Conservation (phyloP, 1,139 yeast species). For the Geotrichum australiense region DNA sequence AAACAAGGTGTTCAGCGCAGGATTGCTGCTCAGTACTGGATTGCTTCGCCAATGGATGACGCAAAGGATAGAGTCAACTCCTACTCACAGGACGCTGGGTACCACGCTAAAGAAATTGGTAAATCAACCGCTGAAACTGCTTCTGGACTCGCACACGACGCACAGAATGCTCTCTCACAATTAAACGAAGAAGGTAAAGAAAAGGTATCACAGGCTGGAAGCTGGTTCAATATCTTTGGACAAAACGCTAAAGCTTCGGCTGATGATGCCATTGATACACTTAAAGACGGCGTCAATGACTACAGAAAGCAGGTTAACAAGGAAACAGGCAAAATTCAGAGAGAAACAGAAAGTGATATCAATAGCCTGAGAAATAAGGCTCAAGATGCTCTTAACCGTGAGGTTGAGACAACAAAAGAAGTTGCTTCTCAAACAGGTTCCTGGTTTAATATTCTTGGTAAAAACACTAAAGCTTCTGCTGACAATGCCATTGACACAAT, state of each 20-base stretch:
- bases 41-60: slow-evolving; percentile 9
- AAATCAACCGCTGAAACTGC: slow-evolving; percentile 2
- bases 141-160: slow-evolving; percentile 4
- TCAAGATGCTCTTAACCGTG: not conserved
- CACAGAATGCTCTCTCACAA: not conserved
- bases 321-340: not conserved
- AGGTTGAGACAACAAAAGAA: slow-evolving; percentile 1
- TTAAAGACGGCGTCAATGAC: not conserved
- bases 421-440: slow-evolving; percentile 2
- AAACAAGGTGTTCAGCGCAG: slow-evolving; percentile 2
- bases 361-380: not conserved
- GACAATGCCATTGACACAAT: not conserved
- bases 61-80: slow-evolving; percentile 7
- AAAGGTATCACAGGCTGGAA: slow-evolving; percentile 5
- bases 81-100: slow-evolving; percentile 4
- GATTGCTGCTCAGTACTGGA: slow-evolving; percentile 7
- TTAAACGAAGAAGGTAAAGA: slow-evolving; percentile 3
- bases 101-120: slow-evolving; percentile 2
- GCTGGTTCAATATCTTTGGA: slow-evolving; percentile 1
- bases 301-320: not conserved
- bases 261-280: slow-evolving; percentile 1
- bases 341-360: not conserved
- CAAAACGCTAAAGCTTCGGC: not conserved
- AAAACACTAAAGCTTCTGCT: not conserved
- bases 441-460: slow-evolving; percentile 3